Percentiles rank a stretch among this genome's conserved stretches.
Conservation (phyloP, 2,329 filamentous ascomycete species). For the Hymenoscyphus albidus region DNA sequence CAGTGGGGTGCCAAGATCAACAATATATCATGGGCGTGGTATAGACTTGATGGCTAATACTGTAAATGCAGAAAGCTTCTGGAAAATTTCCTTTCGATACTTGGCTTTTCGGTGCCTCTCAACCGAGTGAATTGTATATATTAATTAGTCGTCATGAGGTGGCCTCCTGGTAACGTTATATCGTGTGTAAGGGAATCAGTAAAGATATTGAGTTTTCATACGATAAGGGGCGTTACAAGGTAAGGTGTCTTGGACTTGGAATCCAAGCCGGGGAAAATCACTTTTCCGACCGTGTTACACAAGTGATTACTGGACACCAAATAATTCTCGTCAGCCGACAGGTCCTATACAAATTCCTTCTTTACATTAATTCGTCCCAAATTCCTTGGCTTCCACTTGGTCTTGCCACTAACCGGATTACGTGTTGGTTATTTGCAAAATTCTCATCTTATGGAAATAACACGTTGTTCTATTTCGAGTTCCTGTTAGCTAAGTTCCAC, state of each 20-base stretch:
- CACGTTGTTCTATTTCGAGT: not conserved
- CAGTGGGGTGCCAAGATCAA: not conserved
- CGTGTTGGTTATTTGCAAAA: not conserved
- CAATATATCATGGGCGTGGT: not conserved
- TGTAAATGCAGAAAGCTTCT: not conserved
- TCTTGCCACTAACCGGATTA: not conserved
- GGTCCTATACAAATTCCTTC: too few relatives aligned
- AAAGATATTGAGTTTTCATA: not conserved
- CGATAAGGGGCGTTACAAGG: not conserved
- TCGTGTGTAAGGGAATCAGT: not conserved
- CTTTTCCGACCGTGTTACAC: not conserved
- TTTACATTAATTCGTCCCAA: not conserved
- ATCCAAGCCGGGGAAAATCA: not conserved
- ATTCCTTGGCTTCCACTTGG: not conserved
- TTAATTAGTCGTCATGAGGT: conserved; percentile 3
- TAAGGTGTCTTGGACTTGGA: not conserved
- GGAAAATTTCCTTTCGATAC: not conserved
- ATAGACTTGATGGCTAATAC: not conserved
- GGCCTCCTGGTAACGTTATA: not conserved
- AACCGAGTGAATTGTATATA: not conserved
- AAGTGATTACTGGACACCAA: not conserved
- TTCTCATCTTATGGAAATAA: not conserved
- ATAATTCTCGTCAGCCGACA: not conserved
- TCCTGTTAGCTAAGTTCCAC: not conserved
- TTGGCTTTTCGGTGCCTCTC: not conserved